Evolutionary conservation across 192 early-diverging fungal genomes (phyloP).

Genomic region (Fimicolochytrium jonesii): DNA sequence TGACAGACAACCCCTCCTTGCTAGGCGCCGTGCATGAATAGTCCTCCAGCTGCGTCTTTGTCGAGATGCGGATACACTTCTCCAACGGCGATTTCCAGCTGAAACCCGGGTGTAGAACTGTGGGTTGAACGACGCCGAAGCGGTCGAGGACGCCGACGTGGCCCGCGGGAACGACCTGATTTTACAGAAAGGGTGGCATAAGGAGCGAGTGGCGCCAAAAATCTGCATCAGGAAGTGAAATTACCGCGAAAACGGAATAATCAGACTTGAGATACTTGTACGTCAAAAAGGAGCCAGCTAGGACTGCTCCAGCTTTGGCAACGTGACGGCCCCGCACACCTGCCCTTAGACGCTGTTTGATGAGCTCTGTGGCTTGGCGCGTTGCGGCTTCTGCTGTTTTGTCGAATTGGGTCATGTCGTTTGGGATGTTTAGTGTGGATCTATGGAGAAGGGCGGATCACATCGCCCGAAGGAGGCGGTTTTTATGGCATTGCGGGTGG

Average conservation of each 20-base stretch:
- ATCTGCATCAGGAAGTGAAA: too few relatives aligned
- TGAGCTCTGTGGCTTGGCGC: neutral
- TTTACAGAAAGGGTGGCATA: too few relatives aligned
- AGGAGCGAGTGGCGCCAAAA: too few relatives aligned
- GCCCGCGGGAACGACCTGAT: slow-evolving; percentile 9
- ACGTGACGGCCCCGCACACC: neutral
- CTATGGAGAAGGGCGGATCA: too few relatives aligned
- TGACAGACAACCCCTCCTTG: slow-evolving; percentile 12
- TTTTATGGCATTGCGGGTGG: too few relatives aligned
- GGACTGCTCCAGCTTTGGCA: neutral
- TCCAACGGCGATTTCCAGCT: slow-evolving; percentile 9
- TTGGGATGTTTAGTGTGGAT: too few relatives aligned
- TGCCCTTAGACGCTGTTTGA: neutral
- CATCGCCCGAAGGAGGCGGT: too few relatives aligned
- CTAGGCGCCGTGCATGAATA: slow-evolving; percentile 6
- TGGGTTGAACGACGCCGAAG: slow-evolving; percentile 4
- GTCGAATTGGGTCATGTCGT: slow-evolving; percentile 17
- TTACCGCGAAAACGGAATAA: neutral
- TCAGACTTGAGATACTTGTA: neutral
- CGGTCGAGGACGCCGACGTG: slow-evolving; percentile 16
- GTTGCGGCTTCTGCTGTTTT: neutral
- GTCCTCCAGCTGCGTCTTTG: slow-evolving; percentile 13
- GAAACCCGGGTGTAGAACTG: slow-evolving; percentile 1
- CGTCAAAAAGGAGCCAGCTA: neutral
- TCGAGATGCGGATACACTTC: neutral